A percentile compares a stretch with the other conserved stretches of the same genome.
Conservation (phyloP, 148 eudicot genomes). For the Vaccinium corymbosum region DNA sequence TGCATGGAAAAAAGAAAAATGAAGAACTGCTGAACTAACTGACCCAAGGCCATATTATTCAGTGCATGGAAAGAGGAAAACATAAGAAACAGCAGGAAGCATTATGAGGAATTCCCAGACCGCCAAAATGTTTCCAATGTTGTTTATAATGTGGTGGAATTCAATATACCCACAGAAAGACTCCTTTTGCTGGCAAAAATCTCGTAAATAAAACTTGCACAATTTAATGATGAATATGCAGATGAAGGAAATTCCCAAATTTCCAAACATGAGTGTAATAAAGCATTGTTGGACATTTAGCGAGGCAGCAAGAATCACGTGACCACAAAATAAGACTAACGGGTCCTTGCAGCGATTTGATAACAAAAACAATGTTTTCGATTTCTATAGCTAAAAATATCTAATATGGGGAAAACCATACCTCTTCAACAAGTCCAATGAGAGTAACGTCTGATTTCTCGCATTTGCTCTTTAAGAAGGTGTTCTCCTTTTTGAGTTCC, state of each 20-base stretch:
- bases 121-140: neutral
- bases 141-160: neutral
- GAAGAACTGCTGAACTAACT: neutral
- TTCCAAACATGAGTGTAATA: neutral
- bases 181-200: neutral
- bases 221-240: neutral
- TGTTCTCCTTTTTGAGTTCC: conserved; percentile 85
- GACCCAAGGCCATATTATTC: conserved; percentile 6
- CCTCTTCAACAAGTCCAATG: conserved; percentile 90
- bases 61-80: neutral
- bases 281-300: conserved; percentile 8
- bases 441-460: conserved; percentile 79
- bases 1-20: neutral
- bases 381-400: neutral
- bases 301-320: neutral
- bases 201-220: neutral
- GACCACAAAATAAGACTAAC: neutral
- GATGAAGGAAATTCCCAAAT: neutral
- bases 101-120: neutral
- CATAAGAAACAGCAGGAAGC: neutral
- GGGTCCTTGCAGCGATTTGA: neutral
- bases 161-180: neutral
- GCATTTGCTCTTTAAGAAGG: conserved; percentile 82
- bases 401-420: conserved; percentile 21
- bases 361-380: neutral